These are phyloP conservation scores for Pestalotiopsis fici DNA, from an alignment of 2,329 filamentous ascomycete genomes.

Conservation along the genomic window DNA sequence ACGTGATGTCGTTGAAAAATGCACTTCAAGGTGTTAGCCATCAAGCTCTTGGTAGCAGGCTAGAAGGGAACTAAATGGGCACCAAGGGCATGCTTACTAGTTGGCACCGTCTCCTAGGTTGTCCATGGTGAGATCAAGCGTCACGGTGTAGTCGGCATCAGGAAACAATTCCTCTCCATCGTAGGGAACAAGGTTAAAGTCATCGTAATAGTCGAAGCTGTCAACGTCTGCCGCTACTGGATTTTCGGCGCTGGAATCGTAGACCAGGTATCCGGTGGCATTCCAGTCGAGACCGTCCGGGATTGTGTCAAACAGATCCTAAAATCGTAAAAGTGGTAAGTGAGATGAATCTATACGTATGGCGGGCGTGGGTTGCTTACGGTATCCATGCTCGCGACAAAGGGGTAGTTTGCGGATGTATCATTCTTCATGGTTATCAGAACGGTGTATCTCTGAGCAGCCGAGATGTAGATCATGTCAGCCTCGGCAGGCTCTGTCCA, in stretches of 20 bases:
- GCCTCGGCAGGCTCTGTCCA: slow-evolving; percentile 64
- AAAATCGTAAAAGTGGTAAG: slow-evolving; percentile 16
- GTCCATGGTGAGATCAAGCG: slow-evolving; percentile 66
- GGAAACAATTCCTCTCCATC: slow-evolving; percentile 64
- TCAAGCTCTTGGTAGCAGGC: slow-evolving; percentile 25
- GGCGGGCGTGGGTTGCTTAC: slow-evolving; percentile 34
- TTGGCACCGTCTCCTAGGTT: slow-evolving; percentile 68
- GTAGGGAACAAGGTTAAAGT: slow-evolving; percentile 68
- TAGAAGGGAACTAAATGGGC: slow-evolving; percentile 56
- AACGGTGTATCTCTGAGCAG: slow-evolving; percentile 68
- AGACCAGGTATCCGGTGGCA: slow-evolving; percentile 65
- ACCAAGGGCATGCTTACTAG: slow-evolving; percentile 50
- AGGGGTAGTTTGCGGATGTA: slow-evolving; percentile 64
- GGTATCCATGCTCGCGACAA: slow-evolving; percentile 71
- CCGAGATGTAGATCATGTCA: slow-evolving; percentile 64
- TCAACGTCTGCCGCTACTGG: slow-evolving; percentile 57
- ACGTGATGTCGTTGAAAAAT: slow-evolving; percentile 79
- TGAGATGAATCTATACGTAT: no score
- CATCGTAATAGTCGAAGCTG: slow-evolving; percentile 70
- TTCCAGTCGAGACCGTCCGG: slow-evolving; percentile 70
- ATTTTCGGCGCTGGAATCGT: slow-evolving; percentile 47
- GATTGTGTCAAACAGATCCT: slow-evolving; percentile 68
- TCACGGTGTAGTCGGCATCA: slow-evolving; percentile 63
- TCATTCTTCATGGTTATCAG: slow-evolving; percentile 65
- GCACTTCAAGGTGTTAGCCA: slow-evolving; percentile 33